Percentiles rank a stretch among this genome's conserved stretches.
These are phyloP conservation scores for Gastroboletus turbinatus DNA, from an alignment of 1,284 basidiomycete species.

Conservation along the genomic window DNA sequence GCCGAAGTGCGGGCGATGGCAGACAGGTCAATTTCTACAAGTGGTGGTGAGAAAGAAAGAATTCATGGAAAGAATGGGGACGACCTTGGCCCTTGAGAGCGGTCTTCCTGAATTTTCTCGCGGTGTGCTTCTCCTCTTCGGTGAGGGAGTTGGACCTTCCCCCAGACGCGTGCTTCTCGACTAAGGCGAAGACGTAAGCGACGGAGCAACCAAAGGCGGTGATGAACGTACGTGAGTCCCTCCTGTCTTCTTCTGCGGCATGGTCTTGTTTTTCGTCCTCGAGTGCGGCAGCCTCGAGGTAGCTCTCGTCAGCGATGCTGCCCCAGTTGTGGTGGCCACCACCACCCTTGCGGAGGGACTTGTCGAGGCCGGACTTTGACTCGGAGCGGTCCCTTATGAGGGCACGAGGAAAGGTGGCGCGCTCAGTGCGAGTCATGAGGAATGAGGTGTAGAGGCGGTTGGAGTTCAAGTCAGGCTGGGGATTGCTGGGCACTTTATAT, in stretches of 20 bases:
- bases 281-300: constrained; percentile 53
- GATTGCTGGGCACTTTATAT: constrained; percentile 22
- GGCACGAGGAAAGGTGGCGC: constrained; percentile 72
- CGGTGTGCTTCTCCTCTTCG: constrained; percentile 66
- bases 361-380: constrained; percentile 74
- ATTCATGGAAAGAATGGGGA: constrained; percentile 13
- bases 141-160: constrained; percentile 45
- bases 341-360: constrained; percentile 75
- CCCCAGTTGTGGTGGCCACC: constrained; percentile 86
- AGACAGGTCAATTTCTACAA: constrained; percentile 62
- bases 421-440: constrained; percentile 76
- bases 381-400: constrained; percentile 76
- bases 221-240: constrained; percentile 26
- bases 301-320: constrained; percentile 59
- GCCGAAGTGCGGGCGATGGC: constrained; percentile 80
- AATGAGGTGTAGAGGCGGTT: background rate
- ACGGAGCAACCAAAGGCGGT: constrained; percentile 10
- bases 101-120: constrained; percentile 64
- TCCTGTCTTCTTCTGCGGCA: constrained; percentile 34
- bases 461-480: background rate
- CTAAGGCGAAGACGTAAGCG: constrained; percentile 9
- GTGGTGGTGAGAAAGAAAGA: constrained; percentile 3
- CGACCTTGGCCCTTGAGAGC: constrained; percentile 59
- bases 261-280: constrained; percentile 50
- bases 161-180: constrained; percentile 21